These are phyloP conservation scores for Theobroma cacao DNA, from an alignment of 345 rosid genomes.

Conservation along the genomic window DNA sequence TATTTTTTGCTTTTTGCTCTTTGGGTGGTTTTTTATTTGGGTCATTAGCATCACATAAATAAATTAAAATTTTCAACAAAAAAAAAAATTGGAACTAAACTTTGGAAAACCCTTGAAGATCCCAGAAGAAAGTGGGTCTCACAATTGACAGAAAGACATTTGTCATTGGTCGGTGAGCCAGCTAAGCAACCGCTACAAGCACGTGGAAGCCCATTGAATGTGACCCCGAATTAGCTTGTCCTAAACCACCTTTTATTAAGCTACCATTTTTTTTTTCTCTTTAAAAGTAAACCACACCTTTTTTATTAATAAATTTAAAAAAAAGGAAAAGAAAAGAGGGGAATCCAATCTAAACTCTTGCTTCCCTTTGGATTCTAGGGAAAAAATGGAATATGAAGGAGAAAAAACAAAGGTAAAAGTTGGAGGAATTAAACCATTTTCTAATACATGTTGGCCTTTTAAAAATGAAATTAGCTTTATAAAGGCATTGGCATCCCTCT, in stretches of 20 bases:
- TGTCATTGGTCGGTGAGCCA: constrained; percentile 25
- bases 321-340: background rate
- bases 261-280: background rate
- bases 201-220: constrained; percentile 20
- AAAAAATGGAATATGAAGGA: constrained; percentile 1
- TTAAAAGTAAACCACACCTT: background rate
- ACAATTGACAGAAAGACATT: background rate
- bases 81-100: background rate
- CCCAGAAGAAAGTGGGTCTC: background rate
- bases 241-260: background rate
- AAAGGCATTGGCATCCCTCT: constrained; percentile 4
- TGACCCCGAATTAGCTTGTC: constrained; percentile 1
- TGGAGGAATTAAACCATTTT: background rate
- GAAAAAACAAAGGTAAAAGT: background rate
- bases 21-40: background rate
- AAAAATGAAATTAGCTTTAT: background rate
- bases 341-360: background rate
- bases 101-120: background rate
- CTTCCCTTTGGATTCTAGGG: constrained; percentile 11
- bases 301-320: background rate
- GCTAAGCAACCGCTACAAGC: constrained; percentile 10
- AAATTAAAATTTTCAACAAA: background rate
- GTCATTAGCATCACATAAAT: background rate
- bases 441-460: background rate
- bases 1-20: background rate